Evolutionary conservation across 2,329 filamentous ascomycete species (phyloP).

Genomic region (Claviceps fusiformis): DNA sequence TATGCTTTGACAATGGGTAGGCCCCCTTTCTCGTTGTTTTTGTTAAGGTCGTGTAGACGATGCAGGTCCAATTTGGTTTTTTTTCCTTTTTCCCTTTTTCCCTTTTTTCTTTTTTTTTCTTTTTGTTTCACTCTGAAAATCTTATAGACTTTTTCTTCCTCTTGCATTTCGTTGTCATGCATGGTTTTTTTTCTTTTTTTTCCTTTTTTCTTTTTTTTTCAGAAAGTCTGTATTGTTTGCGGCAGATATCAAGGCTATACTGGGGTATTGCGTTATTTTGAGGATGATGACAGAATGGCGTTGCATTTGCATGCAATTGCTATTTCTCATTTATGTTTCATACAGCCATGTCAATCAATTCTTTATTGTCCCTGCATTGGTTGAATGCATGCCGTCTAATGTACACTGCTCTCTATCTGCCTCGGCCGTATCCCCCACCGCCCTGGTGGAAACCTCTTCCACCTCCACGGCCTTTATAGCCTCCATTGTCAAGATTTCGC

Average conservation of each 20-base stretch:
- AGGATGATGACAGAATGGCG: neutral
- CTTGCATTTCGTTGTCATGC: neutral
- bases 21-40: neutral
- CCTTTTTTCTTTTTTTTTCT: neutral
- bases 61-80: neutral
- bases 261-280: neutral
- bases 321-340: neutral
- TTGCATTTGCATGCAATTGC: neutral
- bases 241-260: neutral
- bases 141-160: constrained; percentile 5
- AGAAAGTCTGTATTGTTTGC: neutral
- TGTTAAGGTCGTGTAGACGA: constrained; percentile 1
- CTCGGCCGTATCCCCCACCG: neutral
- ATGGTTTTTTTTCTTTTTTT: neutral
- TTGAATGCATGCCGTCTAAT: neutral
- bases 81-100: neutral
- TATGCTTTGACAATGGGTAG: neutral
- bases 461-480: constrained; percentile 11
- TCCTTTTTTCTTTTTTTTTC: neutral
- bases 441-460: constrained; percentile 8
- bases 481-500: constrained; percentile 18
- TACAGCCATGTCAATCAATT: neutral
- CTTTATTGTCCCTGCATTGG: neutral
- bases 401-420: neutral
- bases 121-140: neutral